These are phyloP conservation scores for Aspergillus awamori DNA, from an alignment of 2,329 filamentous ascomycete species.

Conservation along the genomic window DNA sequence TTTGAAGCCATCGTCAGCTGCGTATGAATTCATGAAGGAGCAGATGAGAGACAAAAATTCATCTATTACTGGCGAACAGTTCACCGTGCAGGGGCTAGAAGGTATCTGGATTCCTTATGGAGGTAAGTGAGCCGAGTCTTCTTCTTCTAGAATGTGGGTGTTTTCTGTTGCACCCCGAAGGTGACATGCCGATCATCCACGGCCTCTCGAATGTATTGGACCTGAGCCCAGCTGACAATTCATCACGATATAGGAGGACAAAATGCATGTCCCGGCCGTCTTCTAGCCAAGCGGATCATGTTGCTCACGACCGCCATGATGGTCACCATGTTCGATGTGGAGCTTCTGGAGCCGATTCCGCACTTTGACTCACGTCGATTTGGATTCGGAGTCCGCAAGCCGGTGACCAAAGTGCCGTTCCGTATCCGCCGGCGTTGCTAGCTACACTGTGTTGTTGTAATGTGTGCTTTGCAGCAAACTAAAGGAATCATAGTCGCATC, in stretches of 20 bases:
- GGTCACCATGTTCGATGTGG: background rate
- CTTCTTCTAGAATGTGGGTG: background rate
- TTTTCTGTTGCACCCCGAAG: no score
- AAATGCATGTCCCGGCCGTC: background rate
- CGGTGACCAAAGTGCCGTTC: background rate
- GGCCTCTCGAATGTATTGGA: no score
- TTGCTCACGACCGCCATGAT: background rate
- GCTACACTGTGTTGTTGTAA: no score
- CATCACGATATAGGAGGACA: background rate
- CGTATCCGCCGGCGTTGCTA: background rate
- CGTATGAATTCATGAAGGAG: background rate
- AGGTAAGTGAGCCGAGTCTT: background rate
- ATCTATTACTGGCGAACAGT: background rate
- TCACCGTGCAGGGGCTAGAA: conserved; percentile 5
- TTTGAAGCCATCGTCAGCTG: background rate
- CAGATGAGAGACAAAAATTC: background rate
- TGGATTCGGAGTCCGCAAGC: background rate
- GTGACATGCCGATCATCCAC: no score
- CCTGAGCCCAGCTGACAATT: no score
- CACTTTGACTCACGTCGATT: background rate
- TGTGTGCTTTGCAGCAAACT: no score
- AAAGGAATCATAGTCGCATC: no score
- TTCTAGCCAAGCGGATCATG: background rate
- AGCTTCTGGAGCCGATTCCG: background rate
- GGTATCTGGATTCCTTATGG: conserved; percentile 11